Base-by-base conservation (phyloP, 2,329 filamentous ascomycete species). In the Podosphaera leucotricha region DNA sequence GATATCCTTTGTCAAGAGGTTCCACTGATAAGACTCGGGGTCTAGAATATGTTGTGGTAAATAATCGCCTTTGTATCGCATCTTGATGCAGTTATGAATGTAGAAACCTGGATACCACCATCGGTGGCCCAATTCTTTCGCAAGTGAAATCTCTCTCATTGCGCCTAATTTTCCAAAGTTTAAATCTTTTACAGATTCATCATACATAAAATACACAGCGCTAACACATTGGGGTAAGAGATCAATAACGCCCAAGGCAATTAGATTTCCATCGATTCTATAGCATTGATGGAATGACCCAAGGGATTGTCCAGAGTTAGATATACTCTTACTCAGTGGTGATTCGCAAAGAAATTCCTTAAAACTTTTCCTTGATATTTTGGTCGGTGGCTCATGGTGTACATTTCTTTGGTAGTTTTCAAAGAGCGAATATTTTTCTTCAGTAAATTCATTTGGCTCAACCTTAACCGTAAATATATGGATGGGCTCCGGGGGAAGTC, bases 21-120 rank as follows among this genome's bases (percentile, higher is more conserved):
- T 64, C 78, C 79, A 84, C 7, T 61, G 56, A 49, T 77, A 64
- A 0, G 67, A 68, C 48, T 75, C 71, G 0, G 79, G 77, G 50
- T 86, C 78, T 10, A 87, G 66, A 10, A 90, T 68, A 53, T 77
- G 72, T 55, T 84, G 79, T 1, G 80, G 81, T 10, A 67, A 65
- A 57, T 81, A 90, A 55, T 85, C 77, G 46, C 76, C 78, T 63
- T 90, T 90, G 64, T 90, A 90, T 52, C 68, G 67, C 82, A 90
- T 87, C 63, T 90, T 90, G 44, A 71, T 66, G 54, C 81, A 87
- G 44, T 64, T 74, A 57, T 86, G 80, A 47, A 90, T 87, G 54
- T 87, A 90, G 59, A 75, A 87, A 5, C 82, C 76, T 5, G 72
- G 77, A 60, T 87, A 90, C 70, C 83, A 90, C 68, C 82, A 90